A percentile compares a stretch with the other conserved stretches of the same genome.
phyloP scores from a whole-genome alignment of 768 basidiomycete species.

The Macrolepiota dolichaula region DNA sequence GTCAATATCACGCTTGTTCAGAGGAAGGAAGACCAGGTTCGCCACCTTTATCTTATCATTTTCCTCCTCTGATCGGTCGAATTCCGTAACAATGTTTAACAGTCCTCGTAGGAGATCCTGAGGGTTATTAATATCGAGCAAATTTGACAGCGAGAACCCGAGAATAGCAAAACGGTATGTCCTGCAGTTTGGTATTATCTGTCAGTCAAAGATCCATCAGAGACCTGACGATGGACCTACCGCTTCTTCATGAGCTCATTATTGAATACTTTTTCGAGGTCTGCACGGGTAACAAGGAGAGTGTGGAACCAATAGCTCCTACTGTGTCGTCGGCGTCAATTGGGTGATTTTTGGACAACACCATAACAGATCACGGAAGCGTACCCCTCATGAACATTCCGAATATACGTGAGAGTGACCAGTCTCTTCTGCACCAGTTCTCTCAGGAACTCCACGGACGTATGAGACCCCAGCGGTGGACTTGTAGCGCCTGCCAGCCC shows the following conservation, averaged over 20 bases:
- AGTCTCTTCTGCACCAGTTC: constrained; percentile 83
- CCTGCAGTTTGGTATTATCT: constrained; percentile 32
- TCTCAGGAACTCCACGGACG: constrained; percentile 74
- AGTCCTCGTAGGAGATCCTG: constrained; percentile 78
- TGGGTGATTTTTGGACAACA: background rate
- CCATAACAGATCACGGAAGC: constrained; percentile 22
- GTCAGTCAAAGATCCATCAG: background rate
- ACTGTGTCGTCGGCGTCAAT: constrained; percentile 31
- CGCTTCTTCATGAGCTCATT: constrained; percentile 77
- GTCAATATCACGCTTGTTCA: background rate
- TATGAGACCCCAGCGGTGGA: constrained; percentile 55
- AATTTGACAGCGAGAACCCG: constrained; percentile 79
- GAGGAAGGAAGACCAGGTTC: constrained; percentile 12
- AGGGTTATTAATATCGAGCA: constrained; percentile 79
- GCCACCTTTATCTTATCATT: constrained; percentile 75
- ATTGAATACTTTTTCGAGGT: constrained; percentile 73
- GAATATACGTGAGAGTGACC: constrained; percentile 79
- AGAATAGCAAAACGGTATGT: constrained; percentile 82
- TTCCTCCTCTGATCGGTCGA: constrained; percentile 76
- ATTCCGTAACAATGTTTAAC: constrained; percentile 68
- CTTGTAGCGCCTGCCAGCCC: constrained; percentile 33
- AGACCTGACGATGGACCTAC: constrained; percentile 30
- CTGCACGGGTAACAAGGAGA: constrained; percentile 69
- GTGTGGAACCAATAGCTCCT: constrained; percentile 89
- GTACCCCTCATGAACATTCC: constrained; percentile 85